These are phyloP conservation scores for Syncephalastrum sp. DNA, from an alignment of 371 early-diverging fungal species.

Conservation along the genomic window DNA sequence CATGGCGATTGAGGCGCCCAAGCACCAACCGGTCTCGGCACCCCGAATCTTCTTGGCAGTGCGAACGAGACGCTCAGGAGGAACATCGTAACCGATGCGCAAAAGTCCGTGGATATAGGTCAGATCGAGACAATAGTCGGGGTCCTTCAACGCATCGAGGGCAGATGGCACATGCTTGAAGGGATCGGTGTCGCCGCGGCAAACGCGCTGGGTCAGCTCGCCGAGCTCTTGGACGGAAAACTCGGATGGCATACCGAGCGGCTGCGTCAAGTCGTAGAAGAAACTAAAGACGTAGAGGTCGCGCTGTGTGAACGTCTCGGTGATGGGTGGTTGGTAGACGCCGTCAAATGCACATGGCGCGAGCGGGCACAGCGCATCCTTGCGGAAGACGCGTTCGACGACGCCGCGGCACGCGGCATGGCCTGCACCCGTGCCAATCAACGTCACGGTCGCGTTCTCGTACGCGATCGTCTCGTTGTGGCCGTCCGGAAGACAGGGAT, in stretches of 20 bases:
- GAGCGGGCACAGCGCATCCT: slow-evolving; percentile 53
- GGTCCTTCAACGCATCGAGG: slow-evolving; percentile 45
- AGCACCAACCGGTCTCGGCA: slow-evolving; percentile 95
- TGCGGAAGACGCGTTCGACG: slow-evolving; percentile 59
- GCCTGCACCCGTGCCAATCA: slow-evolving; percentile 57
- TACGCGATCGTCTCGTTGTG: slow-evolving; percentile 28
- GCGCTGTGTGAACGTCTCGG: slow-evolving; percentile 62
- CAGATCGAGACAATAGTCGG: slow-evolving; percentile 85
- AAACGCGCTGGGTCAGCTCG: slow-evolving; percentile 64
- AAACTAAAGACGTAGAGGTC: slow-evolving; percentile 94
- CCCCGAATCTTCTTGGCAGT: slow-evolving; percentile 89
- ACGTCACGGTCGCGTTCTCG: slow-evolving; percentile 13
- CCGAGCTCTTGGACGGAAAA: slow-evolving; percentile 68
- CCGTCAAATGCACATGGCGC: slow-evolving; percentile 89
- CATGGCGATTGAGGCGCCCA: slow-evolving; percentile 88
- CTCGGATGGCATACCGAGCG: slow-evolving; percentile 64
- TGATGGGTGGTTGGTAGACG: slow-evolving; percentile 84
- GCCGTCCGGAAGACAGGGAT: slow-evolving; percentile 23
- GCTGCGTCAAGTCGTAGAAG: slow-evolving; percentile 87
- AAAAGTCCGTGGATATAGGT: slow-evolving; percentile 83
- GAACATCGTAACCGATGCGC: slow-evolving; percentile 79
- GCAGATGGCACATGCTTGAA: slow-evolving; percentile 44
- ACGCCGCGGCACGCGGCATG: slow-evolving; percentile 55
- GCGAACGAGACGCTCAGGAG: slow-evolving; percentile 67
- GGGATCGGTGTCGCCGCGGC: slow-evolving; percentile 44